Percentiles rank a stretch among this genome's conserved stretches.
Conservation (phyloP, 371 early-diverging fungal genomes). For the Mortierella polycephala region DNA sequence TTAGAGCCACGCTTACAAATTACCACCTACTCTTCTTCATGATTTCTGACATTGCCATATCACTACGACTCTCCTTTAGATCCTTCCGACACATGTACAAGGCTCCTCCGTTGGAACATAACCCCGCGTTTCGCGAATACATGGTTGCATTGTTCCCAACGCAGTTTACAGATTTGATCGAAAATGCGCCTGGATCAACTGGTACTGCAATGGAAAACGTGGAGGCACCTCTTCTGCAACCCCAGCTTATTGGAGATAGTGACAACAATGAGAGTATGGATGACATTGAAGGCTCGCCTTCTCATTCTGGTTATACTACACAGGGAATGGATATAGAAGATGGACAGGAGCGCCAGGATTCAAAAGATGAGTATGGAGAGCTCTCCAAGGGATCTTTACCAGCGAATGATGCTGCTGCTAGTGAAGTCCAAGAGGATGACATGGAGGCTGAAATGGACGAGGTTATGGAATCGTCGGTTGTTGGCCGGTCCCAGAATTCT, state of each 20-base stretch:
- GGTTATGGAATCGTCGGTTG: conserved; percentile 41
- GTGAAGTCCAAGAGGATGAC: conserved; percentile 8
- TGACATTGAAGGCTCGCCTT: conserved; percentile 21
- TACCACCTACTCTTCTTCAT: neutral
- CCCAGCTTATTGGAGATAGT: conserved; percentile 4
- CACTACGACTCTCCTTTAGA: conserved; percentile 3
- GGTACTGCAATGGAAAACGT: conserved; percentile 14
- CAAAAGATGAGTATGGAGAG: conserved; percentile 26
- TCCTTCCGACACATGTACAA: conserved; percentile 25
- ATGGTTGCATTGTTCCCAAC: conserved; percentile 31
- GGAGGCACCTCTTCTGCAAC: conserved; percentile 3
- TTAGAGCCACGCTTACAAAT: too few species aligned
- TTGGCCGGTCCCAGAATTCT: conserved; percentile 3
- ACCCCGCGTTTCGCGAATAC: conserved; percentile 33
- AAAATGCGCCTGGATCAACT: conserved; percentile 9
- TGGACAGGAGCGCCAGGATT: conserved; percentile 13
- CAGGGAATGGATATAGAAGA: conserved; percentile 17
- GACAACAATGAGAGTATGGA: conserved; percentile 20
- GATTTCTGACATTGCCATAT: too few species aligned
- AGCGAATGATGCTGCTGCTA: conserved; percentile 18
- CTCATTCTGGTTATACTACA: conserved; percentile 7
- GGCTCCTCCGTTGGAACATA: conserved; percentile 16
- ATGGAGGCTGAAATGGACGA: conserved; percentile 42
- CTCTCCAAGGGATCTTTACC: conserved; percentile 39
- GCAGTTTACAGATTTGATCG: conserved; percentile 26